A percentile compares a stretch with the other conserved stretches of the same genome.
Conservation (phyloP, 179 eudicot genomes). For the Amaranthus tricolor region DNA sequence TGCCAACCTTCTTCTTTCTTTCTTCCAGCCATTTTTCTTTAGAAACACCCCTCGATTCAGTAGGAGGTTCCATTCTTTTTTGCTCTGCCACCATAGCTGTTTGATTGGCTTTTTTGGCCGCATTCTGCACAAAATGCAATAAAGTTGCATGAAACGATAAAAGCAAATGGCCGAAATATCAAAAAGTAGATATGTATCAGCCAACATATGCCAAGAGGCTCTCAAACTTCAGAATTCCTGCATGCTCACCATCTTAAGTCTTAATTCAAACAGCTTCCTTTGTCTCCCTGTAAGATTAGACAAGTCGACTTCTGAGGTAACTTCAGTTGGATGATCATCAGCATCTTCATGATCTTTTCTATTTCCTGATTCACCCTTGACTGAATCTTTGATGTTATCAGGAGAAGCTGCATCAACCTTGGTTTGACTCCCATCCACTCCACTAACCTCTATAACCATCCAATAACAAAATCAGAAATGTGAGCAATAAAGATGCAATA, state of each 20-base stretch:
- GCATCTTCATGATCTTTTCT: slow-evolving; percentile 32
- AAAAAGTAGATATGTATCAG: not conserved
- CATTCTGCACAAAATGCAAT: slow-evolving; percentile 49
- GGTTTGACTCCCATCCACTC: not conserved
- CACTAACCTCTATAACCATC: not conserved
- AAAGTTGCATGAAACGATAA: not conserved
- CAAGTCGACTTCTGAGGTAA: slow-evolving; percentile 33
- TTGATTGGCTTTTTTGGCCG: slow-evolving; percentile 94
- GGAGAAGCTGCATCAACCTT: slow-evolving; percentile 20
- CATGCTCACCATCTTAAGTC: slow-evolving; percentile 74
- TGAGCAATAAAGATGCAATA: slow-evolving; percentile 6
- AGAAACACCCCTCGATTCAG: slow-evolving; percentile 84
- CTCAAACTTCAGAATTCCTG: not conserved
- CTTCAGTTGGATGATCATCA: slow-evolving; percentile 40
- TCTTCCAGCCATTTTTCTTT: slow-evolving; percentile 96
- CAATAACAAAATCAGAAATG: not conserved
- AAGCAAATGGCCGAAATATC: not conserved
- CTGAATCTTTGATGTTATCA: slow-evolving; percentile 31
- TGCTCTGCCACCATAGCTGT: slow-evolving; percentile 91
- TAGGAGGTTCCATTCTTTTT: slow-evolving; percentile 82
- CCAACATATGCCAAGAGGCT: not conserved
- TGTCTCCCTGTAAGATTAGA: slow-evolving; percentile 73
- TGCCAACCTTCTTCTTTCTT: slow-evolving; percentile 96
- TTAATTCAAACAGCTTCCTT: slow-evolving; percentile 74
- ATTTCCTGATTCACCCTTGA: slow-evolving; percentile 36